phyloP scores from a whole-genome alignment of 2,329 filamentous ascomycete species.

The Calonectria pseudoturangicola region DNA sequence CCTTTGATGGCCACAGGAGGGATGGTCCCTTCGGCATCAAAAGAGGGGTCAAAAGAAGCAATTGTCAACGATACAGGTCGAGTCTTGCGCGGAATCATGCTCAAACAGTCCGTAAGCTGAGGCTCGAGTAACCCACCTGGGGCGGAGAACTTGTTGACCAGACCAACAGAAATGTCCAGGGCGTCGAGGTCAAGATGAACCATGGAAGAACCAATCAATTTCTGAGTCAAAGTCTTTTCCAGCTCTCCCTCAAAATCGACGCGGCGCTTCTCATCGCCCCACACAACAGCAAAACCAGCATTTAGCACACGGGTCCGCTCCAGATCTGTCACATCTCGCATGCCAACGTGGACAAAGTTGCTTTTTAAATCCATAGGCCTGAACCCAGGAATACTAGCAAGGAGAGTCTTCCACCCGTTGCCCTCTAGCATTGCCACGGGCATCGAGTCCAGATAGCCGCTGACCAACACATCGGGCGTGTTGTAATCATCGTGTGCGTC shows the following conservation, averaged over 20 bases:
- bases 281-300: slow-evolving; percentile 56
- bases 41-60: slow-evolving; percentile 52
- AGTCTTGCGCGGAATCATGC: slow-evolving; percentile 40
- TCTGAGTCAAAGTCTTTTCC: slow-evolving; percentile 35
- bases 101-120: slow-evolving; percentile 49
- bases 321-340: slow-evolving; percentile 55
- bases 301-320: slow-evolving; percentile 57
- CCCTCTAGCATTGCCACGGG: slow-evolving; percentile 53
- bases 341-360: slow-evolving; percentile 51
- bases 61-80: slow-evolving; percentile 46
- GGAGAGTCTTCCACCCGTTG: slow-evolving; percentile 51
- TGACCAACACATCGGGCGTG: slow-evolving; percentile 52
- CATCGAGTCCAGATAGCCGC: slow-evolving; percentile 56
- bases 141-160: slow-evolving; percentile 60
- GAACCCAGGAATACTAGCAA: slow-evolving; percentile 49
- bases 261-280: slow-evolving; percentile 48
- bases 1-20: slow-evolving; percentile 44
- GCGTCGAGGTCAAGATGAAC: slow-evolving; percentile 62
- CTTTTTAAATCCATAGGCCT: slow-evolving; percentile 43
- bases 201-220: slow-evolving; percentile 45
- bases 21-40: slow-evolving; percentile 44
- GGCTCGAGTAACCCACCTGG: slow-evolving; percentile 57
- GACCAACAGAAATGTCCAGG: slow-evolving; percentile 58
- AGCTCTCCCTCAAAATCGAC: slow-evolving; percentile 46
- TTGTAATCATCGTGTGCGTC: slow-evolving; percentile 65